Evolutionary conservation across 306 rosid species (phyloP).

Genomic region (Dalbergia cochinchinensis): DNA sequence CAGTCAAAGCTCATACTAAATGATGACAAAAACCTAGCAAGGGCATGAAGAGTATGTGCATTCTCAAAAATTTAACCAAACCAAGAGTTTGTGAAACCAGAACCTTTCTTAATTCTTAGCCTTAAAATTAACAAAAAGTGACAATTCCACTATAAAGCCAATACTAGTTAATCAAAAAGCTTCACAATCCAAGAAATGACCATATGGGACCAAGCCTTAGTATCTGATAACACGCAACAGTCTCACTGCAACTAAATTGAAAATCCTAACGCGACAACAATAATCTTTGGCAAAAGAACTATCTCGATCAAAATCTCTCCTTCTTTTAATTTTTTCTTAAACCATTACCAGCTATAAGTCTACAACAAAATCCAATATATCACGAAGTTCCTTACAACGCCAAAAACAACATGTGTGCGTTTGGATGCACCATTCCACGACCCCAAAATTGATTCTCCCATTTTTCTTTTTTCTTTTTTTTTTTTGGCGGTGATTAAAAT

Average conservation of each 20-base stretch:
- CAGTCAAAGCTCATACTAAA: conserved; percentile 11
- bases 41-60: neutral
- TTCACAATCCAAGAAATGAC: conserved; percentile 19
- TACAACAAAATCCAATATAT: conserved; percentile 2
- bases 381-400: neutral
- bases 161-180: neutral
- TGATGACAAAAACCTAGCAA: conserved; percentile 10
- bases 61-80: conserved; percentile 36
- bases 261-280: conserved; percentile 2
- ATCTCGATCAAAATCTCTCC: neutral
- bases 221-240: conserved; percentile 6
- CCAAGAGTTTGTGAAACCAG: conserved; percentile 3
- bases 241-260: neutral
- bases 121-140: conserved; percentile 32
- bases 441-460: too few relatives aligned
- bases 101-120: neutral
- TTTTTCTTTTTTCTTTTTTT: too few relatives aligned
- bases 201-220: conserved; percentile 25
- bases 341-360: neutral
- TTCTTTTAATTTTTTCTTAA: neutral
- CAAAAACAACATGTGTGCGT: neutral
- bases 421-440: too few relatives aligned
- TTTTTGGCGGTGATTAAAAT: too few relatives aligned
- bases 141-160: conserved; percentile 20
- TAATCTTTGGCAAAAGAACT: conserved; percentile 22